phyloP scores from a whole-genome alignment of 148 eudicot genomes.

The Diospyros kaki region DNA sequence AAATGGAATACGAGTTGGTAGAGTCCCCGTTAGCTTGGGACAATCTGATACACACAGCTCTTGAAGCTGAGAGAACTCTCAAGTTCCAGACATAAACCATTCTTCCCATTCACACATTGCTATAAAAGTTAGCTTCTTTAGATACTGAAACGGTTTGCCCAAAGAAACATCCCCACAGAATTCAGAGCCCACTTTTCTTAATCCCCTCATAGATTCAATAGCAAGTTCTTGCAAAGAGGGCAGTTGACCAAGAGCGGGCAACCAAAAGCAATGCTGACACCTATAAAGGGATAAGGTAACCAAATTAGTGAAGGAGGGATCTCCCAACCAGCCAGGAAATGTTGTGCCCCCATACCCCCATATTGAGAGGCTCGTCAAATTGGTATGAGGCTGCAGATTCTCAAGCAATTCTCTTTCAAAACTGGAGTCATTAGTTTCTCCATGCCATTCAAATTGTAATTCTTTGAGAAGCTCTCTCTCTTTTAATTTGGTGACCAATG shows the following conservation, averaged over 20 bases:
- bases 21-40: neutral
- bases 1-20: neutral
- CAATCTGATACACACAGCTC: neutral
- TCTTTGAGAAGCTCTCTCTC: constrained; percentile 1
- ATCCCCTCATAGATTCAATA: neutral
- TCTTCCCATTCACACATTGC: neutral
- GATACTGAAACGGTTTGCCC: neutral
- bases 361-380: constrained; percentile 11
- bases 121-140: neutral
- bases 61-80: neutral
- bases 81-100: neutral
- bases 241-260: constrained; percentile 10
- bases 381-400: constrained; percentile 6
- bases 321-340: constrained; percentile 11
- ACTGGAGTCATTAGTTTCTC: neutral
- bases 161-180: constrained; percentile 4
- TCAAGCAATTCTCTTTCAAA: neutral
- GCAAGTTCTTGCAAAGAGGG: neutral
- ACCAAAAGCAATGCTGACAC: neutral
- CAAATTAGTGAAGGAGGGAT: neutral
- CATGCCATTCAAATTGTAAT: neutral
- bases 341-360: neutral
- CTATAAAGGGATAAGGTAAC: neutral
- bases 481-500: constrained; percentile 5
- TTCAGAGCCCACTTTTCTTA: neutral